Base-by-base conservation (phyloP, 1,284 basidiomycete species). In the Uromyces viciae-fabae region DNA sequence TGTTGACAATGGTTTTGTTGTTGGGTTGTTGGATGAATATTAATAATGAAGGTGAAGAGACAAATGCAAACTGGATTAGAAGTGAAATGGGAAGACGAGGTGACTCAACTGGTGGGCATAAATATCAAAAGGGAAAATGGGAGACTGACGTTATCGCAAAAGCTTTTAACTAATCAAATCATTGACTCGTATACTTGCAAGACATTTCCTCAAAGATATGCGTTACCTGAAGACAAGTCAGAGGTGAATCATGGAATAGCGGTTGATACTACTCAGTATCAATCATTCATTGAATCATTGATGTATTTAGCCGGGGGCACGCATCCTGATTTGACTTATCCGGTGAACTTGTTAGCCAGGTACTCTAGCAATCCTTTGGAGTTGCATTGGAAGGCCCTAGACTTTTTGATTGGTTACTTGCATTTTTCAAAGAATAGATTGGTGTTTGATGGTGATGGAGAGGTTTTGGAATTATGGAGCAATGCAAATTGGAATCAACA, bases 401-500 rank as follows among this genome's bases (percentile, higher is more conserved):
- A 73, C 28, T n/a, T 17, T 14, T 28, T 73, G 28, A 8, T 73
- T 25, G 28, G 71, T 7, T 73, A 73, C 36, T 36, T 73, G 2
- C 19, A 31, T 7, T 25, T 14, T 4, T 25, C 33, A 14, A 19
- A 17, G 7, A 33, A 8, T 3, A 5, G 19, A 5, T 25, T 73
- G 28, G 36, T 31, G 11, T 60, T 14, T 31, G 25, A 22, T 9
- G 28, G 9, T 9, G 28, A 28, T 14, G 14, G 25, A 22, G 56
- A 28, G 19, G 56, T 9, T 15, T 15, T 69, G 8, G n/a, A 36
- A 15, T 25, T 43, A 3, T 73, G 46, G 11, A 31, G 14, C 1
- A 25, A 73, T 36, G 46, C 69, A 17, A 54, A 54, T 36, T 73
- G 69, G 69, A 46, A 8, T 72, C 69, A 11, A 46, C 69, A 14